phyloP scores from a whole-genome alignment of 2,329 filamentous ascomycete species.

The Aphanoascus verrucosus region DNA sequence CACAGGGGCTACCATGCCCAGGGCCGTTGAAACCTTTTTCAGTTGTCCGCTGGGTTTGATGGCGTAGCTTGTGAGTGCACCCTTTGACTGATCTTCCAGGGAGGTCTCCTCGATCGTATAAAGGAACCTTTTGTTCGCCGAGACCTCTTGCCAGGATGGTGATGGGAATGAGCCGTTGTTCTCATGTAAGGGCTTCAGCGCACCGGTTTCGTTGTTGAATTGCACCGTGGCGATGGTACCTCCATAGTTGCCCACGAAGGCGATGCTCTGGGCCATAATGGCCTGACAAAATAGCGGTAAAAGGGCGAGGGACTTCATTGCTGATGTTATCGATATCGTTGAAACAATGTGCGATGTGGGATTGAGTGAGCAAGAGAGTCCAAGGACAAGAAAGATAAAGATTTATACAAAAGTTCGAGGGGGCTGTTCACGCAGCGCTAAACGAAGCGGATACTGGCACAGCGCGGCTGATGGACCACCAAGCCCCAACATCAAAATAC shows the following conservation, averaged over 20 bases:
- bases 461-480: no score
- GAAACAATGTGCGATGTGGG: no score
- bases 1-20: conserved; percentile 8
- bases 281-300: conserved; percentile 6
- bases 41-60: conserved; percentile 11
- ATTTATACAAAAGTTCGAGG: no score
- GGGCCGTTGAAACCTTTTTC: conserved; percentile 8
- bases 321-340: neutral
- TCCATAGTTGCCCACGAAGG: conserved; percentile 12
- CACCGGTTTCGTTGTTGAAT: conserved; percentile 11
- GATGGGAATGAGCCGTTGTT: conserved; percentile 9
- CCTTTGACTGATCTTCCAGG: conserved; percentile 2
- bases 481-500: no score
- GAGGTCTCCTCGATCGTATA: conserved; percentile 13
- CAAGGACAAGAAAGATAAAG: no score
- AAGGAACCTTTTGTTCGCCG: conserved; percentile 10
- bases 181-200: conserved; percentile 1
- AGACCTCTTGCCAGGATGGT: conserved; percentile 14
- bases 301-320: conserved; percentile 9
- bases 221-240: conserved; percentile 10
- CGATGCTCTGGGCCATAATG: conserved; percentile 2
- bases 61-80: conserved; percentile 13
- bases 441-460: no score
- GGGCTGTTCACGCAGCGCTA: no score
- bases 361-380: no score